Evolutionary conservation across 345 rosid species (phyloP), one percentile per base, ranked within the genome.

Genomic region (Hevea brasiliensis): DNA sequence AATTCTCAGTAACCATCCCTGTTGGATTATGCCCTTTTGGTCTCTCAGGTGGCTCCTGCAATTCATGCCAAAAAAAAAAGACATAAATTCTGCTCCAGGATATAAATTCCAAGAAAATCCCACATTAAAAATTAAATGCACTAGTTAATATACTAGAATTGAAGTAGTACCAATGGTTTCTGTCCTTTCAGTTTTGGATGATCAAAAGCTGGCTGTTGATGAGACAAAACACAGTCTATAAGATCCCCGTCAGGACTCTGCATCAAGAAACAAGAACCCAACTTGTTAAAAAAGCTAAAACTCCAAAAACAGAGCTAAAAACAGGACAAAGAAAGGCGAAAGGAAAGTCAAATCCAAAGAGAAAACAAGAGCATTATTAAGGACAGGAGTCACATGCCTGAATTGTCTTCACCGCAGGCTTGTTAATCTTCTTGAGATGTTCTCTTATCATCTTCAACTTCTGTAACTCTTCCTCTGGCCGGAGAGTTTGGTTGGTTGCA

Each of bases 201-300:
- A 83, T 96, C 99, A 11, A 93, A 96, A 69, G 98, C 99, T 9
- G 89, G 96, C 71, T 96, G 99, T 15, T 83, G 85, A 81, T 93
- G 94, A 76, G 89, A 72, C 57, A 79, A 57, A 40, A 96, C 91
- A 76, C 99, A 96, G 63, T 90, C 99, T 81, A 96, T 86, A 17
- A 74, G 50, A 85, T 96, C 99, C 61, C 98, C 97, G 73, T 90
- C 92, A 37, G 93, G 87, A 73, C 94, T 96, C 99, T 96, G 91
- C 61, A 67, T 41, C 35, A 65, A 70, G 47, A 50, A 62, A 0
- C 8, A 17, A 64, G 58, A 51, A 35, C 44, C 15, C 21, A 62
- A 59, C 3, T 21, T 40, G 45, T 20, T 54, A 75, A 44, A 50
- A 32, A 32, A 32, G 10, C 5, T 20, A 11, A 29, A 37, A 54